These are phyloP conservation scores for Senna siamea DNA, from an alignment of 306 rosid genomes.

Conservation along the genomic window DNA sequence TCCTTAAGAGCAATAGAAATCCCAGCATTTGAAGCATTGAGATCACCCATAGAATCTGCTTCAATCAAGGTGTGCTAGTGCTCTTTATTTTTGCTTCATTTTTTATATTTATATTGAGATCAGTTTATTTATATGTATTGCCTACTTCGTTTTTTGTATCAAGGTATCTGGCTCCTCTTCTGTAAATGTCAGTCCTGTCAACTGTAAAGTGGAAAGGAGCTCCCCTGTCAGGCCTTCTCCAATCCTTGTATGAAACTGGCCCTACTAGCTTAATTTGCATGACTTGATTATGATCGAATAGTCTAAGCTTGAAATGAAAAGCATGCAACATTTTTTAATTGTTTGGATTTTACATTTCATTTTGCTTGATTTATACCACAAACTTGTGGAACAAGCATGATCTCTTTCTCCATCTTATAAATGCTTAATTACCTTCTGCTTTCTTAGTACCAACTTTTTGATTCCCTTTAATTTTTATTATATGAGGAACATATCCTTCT, in stretches of 20 bases:
- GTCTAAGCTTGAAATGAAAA: neutral
- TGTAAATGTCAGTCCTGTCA: constrained; percentile 61
- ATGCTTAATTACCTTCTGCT: constrained; percentile 14
- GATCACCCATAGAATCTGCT: constrained; percentile 69
- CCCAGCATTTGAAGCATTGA: constrained; percentile 69
- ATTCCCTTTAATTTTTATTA: constrained; percentile 2
- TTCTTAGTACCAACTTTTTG: constrained; percentile 22
- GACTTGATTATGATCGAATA: neutral
- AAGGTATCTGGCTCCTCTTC: constrained; percentile 72
- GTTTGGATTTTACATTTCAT: neutral
- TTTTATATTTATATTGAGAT: constrained; percentile 1
- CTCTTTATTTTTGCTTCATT: constrained; percentile 30
- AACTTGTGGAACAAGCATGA: constrained; percentile 5
- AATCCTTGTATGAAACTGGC: constrained; percentile 62
- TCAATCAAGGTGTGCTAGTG: constrained; percentile 60
- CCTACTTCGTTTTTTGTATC: constrained; percentile 33
- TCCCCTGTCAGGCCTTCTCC: constrained; percentile 81
- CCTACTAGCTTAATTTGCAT: constrained; percentile 17
- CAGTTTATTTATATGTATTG: neutral
- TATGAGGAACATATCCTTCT: constrained; percentile 20
- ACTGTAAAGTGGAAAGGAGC: constrained; percentile 80
- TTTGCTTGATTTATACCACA: neutral
- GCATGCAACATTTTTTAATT: neutral
- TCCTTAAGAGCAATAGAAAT: constrained; percentile 62
- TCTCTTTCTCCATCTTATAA: constrained; percentile 14